Evolutionary conservation across 768 basidiomycete genomes (phyloP).

Genomic region (Suillus bovinus): DNA sequence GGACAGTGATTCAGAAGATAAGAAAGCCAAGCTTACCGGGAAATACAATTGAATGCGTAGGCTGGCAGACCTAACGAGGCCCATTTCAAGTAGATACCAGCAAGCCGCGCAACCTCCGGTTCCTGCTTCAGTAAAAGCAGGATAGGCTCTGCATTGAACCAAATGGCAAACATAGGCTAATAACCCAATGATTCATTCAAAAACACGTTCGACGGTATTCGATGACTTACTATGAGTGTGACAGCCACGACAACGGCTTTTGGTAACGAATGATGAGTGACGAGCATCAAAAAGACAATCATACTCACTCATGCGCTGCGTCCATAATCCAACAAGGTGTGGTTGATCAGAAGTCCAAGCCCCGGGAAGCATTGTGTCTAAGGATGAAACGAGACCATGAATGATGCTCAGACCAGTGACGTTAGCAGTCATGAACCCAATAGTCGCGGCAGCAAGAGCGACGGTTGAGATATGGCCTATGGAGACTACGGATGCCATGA

Average conservation of each 20-base stretch:
- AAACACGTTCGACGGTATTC: background rate
- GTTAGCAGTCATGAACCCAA: constrained; percentile 75
- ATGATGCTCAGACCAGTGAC: constrained; percentile 62
- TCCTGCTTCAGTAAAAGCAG: constrained; percentile 76
- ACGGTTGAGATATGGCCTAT: constrained; percentile 91
- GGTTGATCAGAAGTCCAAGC: constrained; percentile 93
- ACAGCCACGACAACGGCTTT: constrained; percentile 59
- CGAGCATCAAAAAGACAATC: background rate
- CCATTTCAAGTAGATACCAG: constrained; percentile 72
- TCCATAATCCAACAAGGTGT: constrained; percentile 84
- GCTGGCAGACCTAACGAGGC: constrained; percentile 77
- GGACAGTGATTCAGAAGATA: background rate
- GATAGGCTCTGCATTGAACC: constrained; percentile 82
- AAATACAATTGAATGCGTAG: constrained; percentile 53
- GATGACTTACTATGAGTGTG: constrained; percentile 54
- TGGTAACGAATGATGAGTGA: background rate
- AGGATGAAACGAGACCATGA: constrained; percentile 79
- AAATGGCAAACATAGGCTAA: constrained; percentile 61
- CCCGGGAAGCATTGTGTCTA: constrained; percentile 92
- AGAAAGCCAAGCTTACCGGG: constrained; percentile 36
- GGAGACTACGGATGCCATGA: constrained; percentile 83
- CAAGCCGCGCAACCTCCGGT: constrained; percentile 75
- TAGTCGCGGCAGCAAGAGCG: constrained; percentile 80
- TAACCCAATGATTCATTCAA: background rate
- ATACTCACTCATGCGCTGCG: constrained; percentile 79